phyloP scores from a whole-genome alignment of 345 rosid species.

The Mallotus nudiflorus region DNA sequence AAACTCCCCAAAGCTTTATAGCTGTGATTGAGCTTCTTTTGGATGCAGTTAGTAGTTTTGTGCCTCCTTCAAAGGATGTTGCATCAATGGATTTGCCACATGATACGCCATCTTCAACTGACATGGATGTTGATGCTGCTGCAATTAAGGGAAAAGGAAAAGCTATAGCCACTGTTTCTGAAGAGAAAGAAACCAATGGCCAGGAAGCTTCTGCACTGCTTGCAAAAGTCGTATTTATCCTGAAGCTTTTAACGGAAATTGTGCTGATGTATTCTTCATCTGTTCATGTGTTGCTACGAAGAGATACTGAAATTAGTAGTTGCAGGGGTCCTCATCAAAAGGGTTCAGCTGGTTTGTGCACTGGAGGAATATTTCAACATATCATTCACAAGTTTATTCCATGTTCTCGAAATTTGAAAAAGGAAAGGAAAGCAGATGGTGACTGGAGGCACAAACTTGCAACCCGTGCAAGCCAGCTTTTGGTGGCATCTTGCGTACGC shows the following conservation, averaged over 20 bases:
- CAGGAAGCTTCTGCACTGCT: conserved; percentile 72
- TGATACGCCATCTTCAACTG: conserved; percentile 50
- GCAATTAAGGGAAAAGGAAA: conserved; percentile 82
- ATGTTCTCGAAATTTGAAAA: conserved; percentile 51
- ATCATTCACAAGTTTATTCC: conserved; percentile 77
- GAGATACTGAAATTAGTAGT: conserved; percentile 70
- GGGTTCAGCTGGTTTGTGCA: conserved; percentile 36
- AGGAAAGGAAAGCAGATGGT: conserved; percentile 72
- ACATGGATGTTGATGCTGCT: conserved; percentile 92
- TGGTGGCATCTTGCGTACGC: conserved; percentile 89
- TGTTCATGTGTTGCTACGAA: conserved; percentile 74
- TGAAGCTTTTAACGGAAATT: conserved; percentile 91
- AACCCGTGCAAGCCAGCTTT: conserved; percentile 70
- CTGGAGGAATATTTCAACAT: conserved; percentile 77
- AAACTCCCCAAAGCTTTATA: conserved; percentile 76
- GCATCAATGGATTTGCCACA: conserved; percentile 27
- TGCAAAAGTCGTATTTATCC: conserved; percentile 81
- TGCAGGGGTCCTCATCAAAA: conserved; percentile 56
- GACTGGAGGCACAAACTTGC: conserved; percentile 94
- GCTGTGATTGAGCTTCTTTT: conserved; percentile 85
- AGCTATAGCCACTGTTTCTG: conserved; percentile 64
- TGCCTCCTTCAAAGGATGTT: conserved; percentile 64
- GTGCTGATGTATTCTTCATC: conserved; percentile 81
- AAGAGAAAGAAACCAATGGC: conserved; percentile 46
- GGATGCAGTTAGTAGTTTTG: conserved; percentile 63